Evolutionary conservation across 2,329 filamentous ascomycete species (phyloP).

Genomic region (Arthroderma uncinatum): DNA sequence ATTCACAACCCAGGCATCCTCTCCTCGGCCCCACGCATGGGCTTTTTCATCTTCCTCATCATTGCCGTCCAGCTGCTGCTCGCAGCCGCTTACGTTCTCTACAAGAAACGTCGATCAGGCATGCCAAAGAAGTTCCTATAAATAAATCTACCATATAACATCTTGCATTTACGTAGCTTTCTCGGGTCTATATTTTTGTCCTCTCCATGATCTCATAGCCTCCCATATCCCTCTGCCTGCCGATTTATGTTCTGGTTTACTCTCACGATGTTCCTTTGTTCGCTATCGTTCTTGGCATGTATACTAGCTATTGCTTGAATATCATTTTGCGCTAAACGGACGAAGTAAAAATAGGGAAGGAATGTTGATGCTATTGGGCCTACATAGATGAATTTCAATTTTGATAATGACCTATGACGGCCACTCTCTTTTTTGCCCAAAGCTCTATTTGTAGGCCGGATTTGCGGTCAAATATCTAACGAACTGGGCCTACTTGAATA

Average conservation of each 20-base stretch:
- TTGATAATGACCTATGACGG: not conserved
- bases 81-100: conserved; percentile 57
- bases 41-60: conserved; percentile 57
- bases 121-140: conserved; percentile 89
- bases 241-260: not conserved
- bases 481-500: too few species aligned
- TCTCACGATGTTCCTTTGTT: not conserved
- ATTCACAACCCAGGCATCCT: conserved; percentile 36
- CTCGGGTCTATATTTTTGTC: not conserved
- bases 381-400: not conserved
- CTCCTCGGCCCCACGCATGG: conserved; percentile 46
- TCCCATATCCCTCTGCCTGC: not conserved
- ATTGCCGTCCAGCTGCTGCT: conserved; percentile 64
- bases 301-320: not conserved
- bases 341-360: not conserved
- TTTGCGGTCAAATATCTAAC: too few species aligned
- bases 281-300: not conserved
- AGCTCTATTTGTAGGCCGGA: too few species aligned
- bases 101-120: conserved; percentile 64
- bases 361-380: not conserved
- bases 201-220: not conserved
- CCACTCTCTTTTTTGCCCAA: too few species aligned
- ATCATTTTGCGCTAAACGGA: not conserved
- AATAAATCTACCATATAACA: conserved; percentile 10
- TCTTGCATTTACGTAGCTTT: conserved; percentile 4